Evolutionary conservation across 805 yeast species (phyloP), one percentile per base, ranked within the genome.

Genomic region (Nakazawaea laoshanensis): DNA sequence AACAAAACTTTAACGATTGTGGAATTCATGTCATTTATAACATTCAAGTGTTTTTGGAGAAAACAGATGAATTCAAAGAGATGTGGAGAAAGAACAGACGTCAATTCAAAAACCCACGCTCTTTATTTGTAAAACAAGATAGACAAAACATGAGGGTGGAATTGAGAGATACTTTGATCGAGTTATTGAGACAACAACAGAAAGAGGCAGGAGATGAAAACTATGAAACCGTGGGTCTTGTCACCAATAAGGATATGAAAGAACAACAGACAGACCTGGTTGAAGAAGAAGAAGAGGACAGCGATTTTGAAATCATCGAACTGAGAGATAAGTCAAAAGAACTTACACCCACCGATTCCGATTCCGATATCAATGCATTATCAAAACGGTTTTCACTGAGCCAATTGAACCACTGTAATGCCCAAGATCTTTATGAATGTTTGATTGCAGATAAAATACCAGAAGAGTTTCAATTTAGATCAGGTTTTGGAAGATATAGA

Each of bases 21-120:
- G 98, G 98, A 2, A 74, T 92, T 14, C 96, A 84, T 56, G 83
- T 89, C 2, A 78, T 92, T 11, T 78, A 78, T 44, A 87, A 82
- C 45, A 66, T 78, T 9, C 60, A 63, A 36, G 72, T 67, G 41
- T 77, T 84, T 54, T 60, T 79, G 29, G 57, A 58, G 16, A 54
- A 70, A 24, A 71, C 75, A 0, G 44, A 44, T 0, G 59, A 50
- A 16, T 77, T 84, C 32, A 31, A 35, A 13, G 32, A 33, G 8
- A 38, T 39, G 14, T 41, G 52, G 14, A 37, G 50, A 9, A 24
- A 33, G 15, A 42, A 38, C 10, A 23, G 30, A 16, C 34, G 13
- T 13, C 30, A 29, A 23, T 20, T 14, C 5, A 47, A 42, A 35
- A 36, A 40, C 19, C 46, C 46, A 8, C 43, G 38, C 21, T 35